phyloP scores from a whole-genome alignment of 768 basidiomycete genomes.

The Boletus edulis region DNA sequence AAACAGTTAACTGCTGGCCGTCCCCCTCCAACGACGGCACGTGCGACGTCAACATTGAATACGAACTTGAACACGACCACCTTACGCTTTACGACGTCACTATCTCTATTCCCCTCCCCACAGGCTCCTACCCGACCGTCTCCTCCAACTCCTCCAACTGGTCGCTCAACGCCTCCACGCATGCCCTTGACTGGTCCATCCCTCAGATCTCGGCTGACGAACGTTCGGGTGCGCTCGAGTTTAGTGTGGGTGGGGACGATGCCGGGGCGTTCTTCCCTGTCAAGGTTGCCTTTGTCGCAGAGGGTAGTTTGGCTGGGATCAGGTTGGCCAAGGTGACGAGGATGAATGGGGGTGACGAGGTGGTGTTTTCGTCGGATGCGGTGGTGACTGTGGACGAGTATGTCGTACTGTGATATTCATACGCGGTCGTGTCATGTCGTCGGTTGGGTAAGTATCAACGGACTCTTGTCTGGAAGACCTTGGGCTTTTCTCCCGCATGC shows the following conservation, averaged over 20 bases:
- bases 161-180: slow-evolving; percentile 75
- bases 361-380: slow-evolving; percentile 54
- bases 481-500: not conserved
- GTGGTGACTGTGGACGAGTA: slow-evolving; percentile 56
- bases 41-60: slow-evolving; percentile 94
- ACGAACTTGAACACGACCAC: slow-evolving; percentile 87
- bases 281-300: slow-evolving; percentile 72
- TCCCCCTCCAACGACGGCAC: slow-evolving; percentile 89
- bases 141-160: slow-evolving; percentile 67
- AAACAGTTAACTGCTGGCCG: slow-evolving; percentile 95
- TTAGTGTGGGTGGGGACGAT: slow-evolving; percentile 85
- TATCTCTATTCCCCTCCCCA: slow-evolving; percentile 89
- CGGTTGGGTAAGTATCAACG: no score
- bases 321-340: slow-evolving; percentile 58
- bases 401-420: slow-evolving; percentile 40
- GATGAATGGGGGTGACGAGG: slow-evolving; percentile 47
- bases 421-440: no score
- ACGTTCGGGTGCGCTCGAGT: slow-evolving; percentile 85
- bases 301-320: slow-evolving; percentile 80
- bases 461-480: no score
- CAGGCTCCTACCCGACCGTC: slow-evolving; percentile 84
- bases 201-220: slow-evolving; percentile 61
- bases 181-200: slow-evolving; percentile 85
- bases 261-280: slow-evolving; percentile 90
- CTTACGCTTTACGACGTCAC: slow-evolving; percentile 80